Percentiles rank a stretch among this genome's conserved stretches.
Conservation (phyloP, 1,139 yeast species). For the Yamadazyma membranifaciens region DNA sequence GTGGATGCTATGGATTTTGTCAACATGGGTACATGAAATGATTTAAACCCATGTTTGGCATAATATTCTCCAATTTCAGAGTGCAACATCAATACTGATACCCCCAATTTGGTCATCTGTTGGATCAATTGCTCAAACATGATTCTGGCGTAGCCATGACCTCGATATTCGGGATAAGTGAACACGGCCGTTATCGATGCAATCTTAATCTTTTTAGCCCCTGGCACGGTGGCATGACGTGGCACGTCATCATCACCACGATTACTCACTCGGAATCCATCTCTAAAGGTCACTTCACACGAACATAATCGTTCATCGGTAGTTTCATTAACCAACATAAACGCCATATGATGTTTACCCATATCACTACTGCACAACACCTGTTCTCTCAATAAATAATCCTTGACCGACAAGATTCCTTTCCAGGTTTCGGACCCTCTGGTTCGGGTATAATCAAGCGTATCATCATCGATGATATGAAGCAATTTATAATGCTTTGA, state of each 20-base stretch:
- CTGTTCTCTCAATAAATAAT: conserved; percentile 52
- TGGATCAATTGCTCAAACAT: conserved; percentile 54
- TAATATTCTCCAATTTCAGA: conserved; percentile 76
- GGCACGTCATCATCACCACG: conserved; percentile 18
- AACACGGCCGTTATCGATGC: conserved; percentile 67
- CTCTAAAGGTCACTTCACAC: conserved; percentile 37
- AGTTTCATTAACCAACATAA: conserved; percentile 24
- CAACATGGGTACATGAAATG: conserved; percentile 40
- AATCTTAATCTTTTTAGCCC: conserved; percentile 28
- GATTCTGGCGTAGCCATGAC: conserved; percentile 60
- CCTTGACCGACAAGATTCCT: conserved; percentile 42
- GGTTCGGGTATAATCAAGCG: conserved; percentile 46
- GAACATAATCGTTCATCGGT: conserved; percentile 29
- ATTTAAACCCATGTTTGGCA: conserved; percentile 54
- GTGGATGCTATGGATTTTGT: not conserved
- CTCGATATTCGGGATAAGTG: conserved; percentile 56
- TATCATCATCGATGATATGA: conserved; percentile 29
- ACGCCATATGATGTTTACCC: conserved; percentile 28
- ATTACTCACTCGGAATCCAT: conserved; percentile 24
- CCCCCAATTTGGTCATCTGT: conserved; percentile 21
- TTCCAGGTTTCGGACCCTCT: conserved; percentile 57
- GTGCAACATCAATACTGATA: conserved; percentile 54
- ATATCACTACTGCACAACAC: conserved; percentile 40
- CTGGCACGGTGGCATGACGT: too few relatives aligned
- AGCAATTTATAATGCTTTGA: conserved; percentile 16